Evolutionary conservation across 495 filamentous ascomycete genomes (phyloP), one percentile per base, ranked within the genome.

Genomic region (Aspergillus steynii): DNA sequence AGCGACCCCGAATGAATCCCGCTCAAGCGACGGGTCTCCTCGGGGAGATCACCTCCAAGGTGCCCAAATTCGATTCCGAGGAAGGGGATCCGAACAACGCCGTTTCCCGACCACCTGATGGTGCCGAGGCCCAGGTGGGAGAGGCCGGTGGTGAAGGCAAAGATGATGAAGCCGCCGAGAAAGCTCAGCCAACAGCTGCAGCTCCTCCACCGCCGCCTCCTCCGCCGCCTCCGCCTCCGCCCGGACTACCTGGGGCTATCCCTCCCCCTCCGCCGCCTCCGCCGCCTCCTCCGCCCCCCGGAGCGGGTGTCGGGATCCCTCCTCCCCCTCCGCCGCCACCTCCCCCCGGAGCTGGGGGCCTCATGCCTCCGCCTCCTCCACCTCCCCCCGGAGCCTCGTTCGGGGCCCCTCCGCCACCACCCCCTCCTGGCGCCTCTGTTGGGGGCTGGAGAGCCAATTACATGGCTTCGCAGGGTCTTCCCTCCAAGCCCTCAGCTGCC

Each of bases 11-110:
- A 64, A 80, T 96, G 82, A 85, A 88, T 66, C 79, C 88, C 46
- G 82, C 84, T 65, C 88, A 93, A 68, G 86, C 88, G 26, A 86
- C 86, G 62, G 90, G 86, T 26, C 80, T 96, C 52, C 78, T 97
- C 15, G 87, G 83, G 61, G 94, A 98, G 71, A 89, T 98, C 65
- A 83, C 89, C 31, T 81, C 83, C 32, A 96, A 90, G 74, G 83
- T 94, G 69, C 87, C 85, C 61, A 85, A 77, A 62, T 87, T 86
- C 62, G 92, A 92, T 65, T 90, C 88, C 59, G 90, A 93, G 56
- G 76, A 88, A 45, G 80, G 32, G 88, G 90, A 71, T 71, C 90
- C 61, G 88, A 91, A 61, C 87, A 89, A 57, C 10, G 4, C 79
- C 88, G 50, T 15, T 31, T 6, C 9, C 15, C 25, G 31, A 20